Evolutionary conservation across 768 basidiomycete genomes (phyloP).

Genomic region (Leccinum longicurvipes): DNA sequence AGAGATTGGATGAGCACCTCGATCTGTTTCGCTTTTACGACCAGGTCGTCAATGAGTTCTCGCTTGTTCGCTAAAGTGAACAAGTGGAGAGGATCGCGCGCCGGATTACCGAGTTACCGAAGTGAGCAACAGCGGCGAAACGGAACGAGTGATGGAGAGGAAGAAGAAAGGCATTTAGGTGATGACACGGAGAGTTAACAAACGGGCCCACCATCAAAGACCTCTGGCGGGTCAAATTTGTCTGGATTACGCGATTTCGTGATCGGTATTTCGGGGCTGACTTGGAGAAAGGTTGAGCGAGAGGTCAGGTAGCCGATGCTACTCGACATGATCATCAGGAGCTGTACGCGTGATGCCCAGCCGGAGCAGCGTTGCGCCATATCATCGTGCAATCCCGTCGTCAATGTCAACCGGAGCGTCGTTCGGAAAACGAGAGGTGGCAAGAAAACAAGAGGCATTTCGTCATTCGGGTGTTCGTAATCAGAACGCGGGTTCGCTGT

Average conservation of each 20-base stretch:
- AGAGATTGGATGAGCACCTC: conserved; percentile 79
- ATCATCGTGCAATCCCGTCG: not conserved
- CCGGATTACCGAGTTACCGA: not conserved
- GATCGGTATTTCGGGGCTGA: conserved; percentile 77
- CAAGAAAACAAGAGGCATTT: not conserved
- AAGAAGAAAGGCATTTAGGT: not conserved
- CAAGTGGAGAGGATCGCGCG: not conserved
- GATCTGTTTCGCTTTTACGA: conserved; percentile 86
- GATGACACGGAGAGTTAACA: not conserved
- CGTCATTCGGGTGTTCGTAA: not conserved
- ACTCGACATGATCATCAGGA: conserved; percentile 86
- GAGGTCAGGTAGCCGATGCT: conserved; percentile 77
- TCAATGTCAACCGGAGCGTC: not conserved
- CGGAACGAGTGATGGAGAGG: no score
- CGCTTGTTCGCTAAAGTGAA: conserved; percentile 64
- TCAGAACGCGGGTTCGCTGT: conserved; percentile 6
- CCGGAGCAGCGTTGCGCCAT: no score
- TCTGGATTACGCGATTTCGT: conserved; percentile 75
- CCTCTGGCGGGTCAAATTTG: conserved; percentile 67
- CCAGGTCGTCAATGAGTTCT: conserved; percentile 79
- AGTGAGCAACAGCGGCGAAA: not conserved
- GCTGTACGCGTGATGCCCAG: conserved; percentile 38
- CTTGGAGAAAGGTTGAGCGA: conserved; percentile 72
- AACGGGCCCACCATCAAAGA: conserved; percentile 60
- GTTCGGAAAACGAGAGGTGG: not conserved